Evolutionary conservation across 768 basidiomycete species (phyloP).

Genomic region (Cyclocybe aegerita): DNA sequence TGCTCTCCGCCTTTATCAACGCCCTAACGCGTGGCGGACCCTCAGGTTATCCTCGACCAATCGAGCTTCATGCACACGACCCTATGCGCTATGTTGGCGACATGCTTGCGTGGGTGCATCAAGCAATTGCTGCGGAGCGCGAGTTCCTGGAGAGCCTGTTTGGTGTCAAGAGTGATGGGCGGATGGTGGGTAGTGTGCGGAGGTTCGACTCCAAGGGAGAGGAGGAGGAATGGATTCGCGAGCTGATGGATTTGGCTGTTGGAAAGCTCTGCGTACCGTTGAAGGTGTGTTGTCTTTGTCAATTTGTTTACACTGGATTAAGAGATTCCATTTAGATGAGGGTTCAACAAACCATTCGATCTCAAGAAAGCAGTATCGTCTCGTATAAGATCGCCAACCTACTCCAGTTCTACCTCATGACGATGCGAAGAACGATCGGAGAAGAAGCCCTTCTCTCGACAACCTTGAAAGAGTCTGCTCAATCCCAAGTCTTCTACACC

Average conservation of each 20-base stretch:
- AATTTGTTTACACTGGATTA: neutral
- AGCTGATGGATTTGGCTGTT: conserved; percentile 79
- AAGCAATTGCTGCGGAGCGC: conserved; percentile 90
- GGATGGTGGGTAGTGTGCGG: conserved; percentile 79
- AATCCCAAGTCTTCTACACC: neutral
- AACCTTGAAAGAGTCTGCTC: conserved; percentile 75
- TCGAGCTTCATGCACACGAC: conserved; percentile 97
- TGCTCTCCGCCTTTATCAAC: conserved; percentile 80
- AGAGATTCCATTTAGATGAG: conserved; percentile 52
- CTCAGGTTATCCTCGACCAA: conserved; percentile 84
- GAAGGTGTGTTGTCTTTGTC: conserved; percentile 49
- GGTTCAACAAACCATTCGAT: conserved; percentile 90
- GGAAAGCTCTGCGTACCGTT: conserved; percentile 87
- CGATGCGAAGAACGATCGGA: conserved; percentile 92
- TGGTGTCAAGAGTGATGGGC: conserved; percentile 56
- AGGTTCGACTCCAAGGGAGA: conserved; percentile 49
- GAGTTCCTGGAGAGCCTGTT: conserved; percentile 93
- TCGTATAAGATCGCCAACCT: conserved; percentile 93
- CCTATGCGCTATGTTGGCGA: conserved; percentile 96
- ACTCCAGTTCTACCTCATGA: conserved; percentile 91
- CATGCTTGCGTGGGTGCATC: conserved; percentile 99
- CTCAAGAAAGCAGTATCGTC: conserved; percentile 90
- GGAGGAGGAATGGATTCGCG: conserved; percentile 77
- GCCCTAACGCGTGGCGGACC: conserved; percentile 89
- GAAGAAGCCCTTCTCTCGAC: conserved; percentile 73